Conservation (phyloP, 345 rosid genomes). For the Aquilaria sinensis region DNA sequence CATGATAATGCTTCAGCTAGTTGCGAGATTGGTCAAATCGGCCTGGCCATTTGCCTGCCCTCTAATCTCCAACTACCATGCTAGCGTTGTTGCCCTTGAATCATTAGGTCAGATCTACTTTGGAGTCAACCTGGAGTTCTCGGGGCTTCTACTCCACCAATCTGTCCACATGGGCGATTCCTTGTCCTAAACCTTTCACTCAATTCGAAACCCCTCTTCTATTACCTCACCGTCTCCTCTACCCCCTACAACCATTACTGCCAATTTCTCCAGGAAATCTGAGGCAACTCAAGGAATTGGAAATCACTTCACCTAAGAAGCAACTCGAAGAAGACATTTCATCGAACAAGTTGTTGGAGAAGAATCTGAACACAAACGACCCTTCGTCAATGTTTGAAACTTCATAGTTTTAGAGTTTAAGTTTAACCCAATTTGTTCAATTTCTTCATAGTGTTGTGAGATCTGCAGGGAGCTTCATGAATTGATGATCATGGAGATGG, state of each 20-base stretch:
- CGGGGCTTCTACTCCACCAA: constrained; percentile 85
- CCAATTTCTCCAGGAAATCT: constrained; percentile 85
- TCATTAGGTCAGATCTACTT: constrained; percentile 82
- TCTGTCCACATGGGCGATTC: constrained; percentile 93
- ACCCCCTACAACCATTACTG: constrained; percentile 99
- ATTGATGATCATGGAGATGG: constrained; percentile 71
- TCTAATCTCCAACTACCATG: constrained; percentile 74
- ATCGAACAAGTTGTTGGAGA: constrained; percentile 55
- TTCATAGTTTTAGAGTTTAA: constrained; percentile 31
- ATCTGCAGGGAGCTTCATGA: constrained; percentile 60
- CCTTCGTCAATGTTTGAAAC: constrained; percentile 46
- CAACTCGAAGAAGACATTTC: constrained; percentile 26
- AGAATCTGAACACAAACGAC: constrained; percentile 61
- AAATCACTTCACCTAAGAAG: constrained; percentile 28
- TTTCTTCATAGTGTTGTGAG: constrained; percentile 45
- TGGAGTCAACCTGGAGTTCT: constrained; percentile 86
- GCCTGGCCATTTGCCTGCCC: constrained; percentile 70
- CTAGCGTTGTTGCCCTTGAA: constrained; percentile 79
- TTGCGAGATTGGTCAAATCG: constrained; percentile 56
- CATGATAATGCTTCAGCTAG: constrained; percentile 45
- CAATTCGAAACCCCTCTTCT: constrained; percentile 49
- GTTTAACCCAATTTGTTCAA: constrained; percentile 44
- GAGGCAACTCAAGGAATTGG: constrained; percentile 38
- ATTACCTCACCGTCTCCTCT: constrained; percentile 69
- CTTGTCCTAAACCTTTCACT: constrained; percentile 78